Base-by-base conservation (phyloP, 1,139 yeast species). In the Lodderomyces metapsilosis region DNA sequence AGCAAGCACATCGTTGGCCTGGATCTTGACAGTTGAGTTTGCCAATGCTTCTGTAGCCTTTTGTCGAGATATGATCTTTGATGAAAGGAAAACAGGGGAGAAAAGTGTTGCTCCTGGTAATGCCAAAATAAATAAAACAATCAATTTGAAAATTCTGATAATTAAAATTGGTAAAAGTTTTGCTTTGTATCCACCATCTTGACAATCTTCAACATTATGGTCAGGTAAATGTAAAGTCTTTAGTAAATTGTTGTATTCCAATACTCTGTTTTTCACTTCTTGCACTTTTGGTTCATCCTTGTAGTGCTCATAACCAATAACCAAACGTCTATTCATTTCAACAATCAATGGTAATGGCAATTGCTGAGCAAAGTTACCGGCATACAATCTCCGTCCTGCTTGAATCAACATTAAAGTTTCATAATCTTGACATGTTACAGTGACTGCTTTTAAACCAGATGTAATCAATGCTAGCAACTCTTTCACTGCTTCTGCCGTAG, bases 401-500 rank as follows among this genome's bases (percentile, higher is more conserved):
- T 92, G 98, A 38, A 91, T 82, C 17, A 88, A 88, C 82, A 89
- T 86, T 43, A 92, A 69, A 6, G 96, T 88, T 51, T 91, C 98
- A 63, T 83, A 92, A 60, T 92, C 98, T 22, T 89, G 85, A 58
- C 96, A 87, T 12, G 91, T 84, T 3, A 91, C 95, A 2, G 98
- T 91, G 21, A 91, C 98, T 3, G 95, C 83, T 53, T 83, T 83
- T 48, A 92, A 71, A 20, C 92, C 88, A 46, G 82, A 78, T 3
- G 92, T 82, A 36, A 91, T 78, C 18, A 75, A 71, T 23, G 84
- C 86, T 52, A 92, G 68, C 31, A 91, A 67, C 42, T 82, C 80
- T 42, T 79, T 78, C 8, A 89, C 88, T 0, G 95, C 88, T 37
- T 78, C 85, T 47, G 84, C 76, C 39, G 80, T 79, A 3, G 84